phyloP scores from a whole-genome alignment of 768 basidiomycete species.

The Calvatia gigantea region DNA sequence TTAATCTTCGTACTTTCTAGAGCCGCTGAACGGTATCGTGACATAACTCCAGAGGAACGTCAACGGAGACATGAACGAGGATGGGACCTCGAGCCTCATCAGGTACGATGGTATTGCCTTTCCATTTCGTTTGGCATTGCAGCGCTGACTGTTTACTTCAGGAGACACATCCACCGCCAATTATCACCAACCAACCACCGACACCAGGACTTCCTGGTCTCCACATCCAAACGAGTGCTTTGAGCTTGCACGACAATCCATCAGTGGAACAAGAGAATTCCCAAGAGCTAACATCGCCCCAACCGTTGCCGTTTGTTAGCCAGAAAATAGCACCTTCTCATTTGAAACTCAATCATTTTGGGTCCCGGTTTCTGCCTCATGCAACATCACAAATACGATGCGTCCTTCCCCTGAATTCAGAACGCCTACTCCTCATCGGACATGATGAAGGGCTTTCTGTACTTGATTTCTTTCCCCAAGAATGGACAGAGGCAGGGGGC shows the following conservation, averaged over 20 bases:
- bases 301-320: slow-evolving; percentile 41
- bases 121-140: background rate
- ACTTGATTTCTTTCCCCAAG: slow-evolving; percentile 77
- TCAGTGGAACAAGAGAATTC: slow-evolving; percentile 21
- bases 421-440: slow-evolving; percentile 70
- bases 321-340: slow-evolving; percentile 59
- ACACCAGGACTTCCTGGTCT: slow-evolving; percentile 21
- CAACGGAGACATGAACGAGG: slow-evolving; percentile 58
- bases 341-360: slow-evolving; percentile 71
- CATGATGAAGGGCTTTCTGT: slow-evolving; percentile 80
- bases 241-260: slow-evolving; percentile 28
- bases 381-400: slow-evolving; percentile 71
- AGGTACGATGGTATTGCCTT: background rate
- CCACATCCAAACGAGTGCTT: slow-evolving; percentile 44
- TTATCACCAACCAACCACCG: slow-evolving; percentile 21
- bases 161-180: background rate
- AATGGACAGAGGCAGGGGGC: slow-evolving; percentile 53
- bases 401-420: slow-evolving; percentile 64
- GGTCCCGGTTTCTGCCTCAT: slow-evolving; percentile 84
- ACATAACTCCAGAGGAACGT: slow-evolving; percentile 57
- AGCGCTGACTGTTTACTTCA: background rate
- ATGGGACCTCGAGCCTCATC: slow-evolving; percentile 52
- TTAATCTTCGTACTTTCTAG: slow-evolving; percentile 31
- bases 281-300: slow-evolving; percentile 27
- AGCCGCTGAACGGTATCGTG: slow-evolving; percentile 79